Evolutionary conservation across 257 asterid species (phyloP), one percentile per base, ranked within the genome.

Genomic region (Henckelia pumila): DNA sequence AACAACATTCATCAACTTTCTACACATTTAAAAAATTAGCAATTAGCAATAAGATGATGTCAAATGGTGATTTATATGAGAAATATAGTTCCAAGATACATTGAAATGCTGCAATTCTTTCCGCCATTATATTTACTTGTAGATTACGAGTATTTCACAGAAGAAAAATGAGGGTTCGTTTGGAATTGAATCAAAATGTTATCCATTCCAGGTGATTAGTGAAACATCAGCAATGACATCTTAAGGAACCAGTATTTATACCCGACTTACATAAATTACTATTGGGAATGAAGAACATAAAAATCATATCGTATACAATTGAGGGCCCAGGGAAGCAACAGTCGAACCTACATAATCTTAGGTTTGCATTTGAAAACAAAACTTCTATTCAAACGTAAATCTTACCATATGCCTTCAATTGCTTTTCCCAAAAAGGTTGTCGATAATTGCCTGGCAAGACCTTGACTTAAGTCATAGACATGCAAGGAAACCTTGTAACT

Each of bases 381-480:
- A 6, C 7, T 17, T 13, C 20, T 5, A 61, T 7, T 33, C 8
- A 24, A 59, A 30, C 3, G 61, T 32, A 53, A 40, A 47, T 33
- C 86, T 73, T 81, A 94, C 99, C 97, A 94, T 84, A 91, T 85
- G 74, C 85, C 99, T 77, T 91, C 99, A 64, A 94, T 94, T 24
- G 83, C 78, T 83, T 94, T 94, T 61, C 97, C 99, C 84, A 94
- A 71, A 73, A 91, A 88, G 7, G 93, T 59, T 3, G 82, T 77
- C 8, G 99, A 94, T 74, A 94, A 66, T 40, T 94, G 99, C 8
- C 95, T 87, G 35, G 99, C 99, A 53, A 94, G 61, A 52, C 99
- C 99, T 71, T 87, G 99, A 82, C 99, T 94, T 32, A 94, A 79
- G 82, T 94, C 99, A 56, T 94, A 94, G 33, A 85, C 97, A 21